phyloP scores from a whole-genome alignment of 2,329 filamentous ascomycete species.

The Incumbomyces lentus region DNA sequence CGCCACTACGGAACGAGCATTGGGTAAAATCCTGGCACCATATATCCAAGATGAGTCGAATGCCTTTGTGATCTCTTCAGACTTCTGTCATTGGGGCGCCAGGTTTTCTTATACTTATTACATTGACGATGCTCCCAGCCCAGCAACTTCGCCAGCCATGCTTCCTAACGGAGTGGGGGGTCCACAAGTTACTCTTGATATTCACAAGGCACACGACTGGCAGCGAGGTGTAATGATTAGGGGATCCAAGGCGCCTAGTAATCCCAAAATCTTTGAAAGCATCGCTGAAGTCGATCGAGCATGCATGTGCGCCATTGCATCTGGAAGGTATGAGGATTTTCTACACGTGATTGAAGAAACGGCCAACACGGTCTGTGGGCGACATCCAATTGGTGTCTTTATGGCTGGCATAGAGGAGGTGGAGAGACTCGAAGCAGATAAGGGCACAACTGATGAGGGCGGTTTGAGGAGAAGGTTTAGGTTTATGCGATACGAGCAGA shows the following conservation, averaged over 20 bases:
- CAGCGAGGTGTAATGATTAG: constrained; percentile 13
- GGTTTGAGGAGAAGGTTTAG: constrained; percentile 49
- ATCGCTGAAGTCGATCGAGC: constrained; percentile 70
- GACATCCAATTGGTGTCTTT: constrained; percentile 85
- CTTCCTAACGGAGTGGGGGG: constrained; percentile 22
- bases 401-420: constrained; percentile 77
- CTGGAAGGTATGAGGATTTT: constrained; percentile 62
- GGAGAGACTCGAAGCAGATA: constrained; percentile 29
- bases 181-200: constrained; percentile 19
- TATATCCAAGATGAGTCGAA: constrained; percentile 64
- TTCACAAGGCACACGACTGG: constrained; percentile 18
- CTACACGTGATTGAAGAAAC: constrained; percentile 59
- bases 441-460: constrained; percentile 9
- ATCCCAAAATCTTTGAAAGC: constrained; percentile 64
- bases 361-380: constrained; percentile 83
- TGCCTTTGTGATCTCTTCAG: constrained; percentile 80
- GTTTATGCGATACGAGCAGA: constrained; percentile 80
- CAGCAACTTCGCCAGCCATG: constrained; percentile 33
- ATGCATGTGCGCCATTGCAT: constrained; percentile 76
- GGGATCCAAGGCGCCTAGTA: constrained; percentile 4
- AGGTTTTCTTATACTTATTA: constrained; percentile 81
- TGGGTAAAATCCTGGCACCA: constrained; percentile 62
- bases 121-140: constrained; percentile 40
- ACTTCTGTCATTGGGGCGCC: constrained; percentile 93
- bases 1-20: constrained; percentile 52